Evolutionary conservation across 106 monocot genomes (phyloP), one percentile per base, ranked within the genome.

Genomic region (Dactylorhiza incarnata): DNA sequence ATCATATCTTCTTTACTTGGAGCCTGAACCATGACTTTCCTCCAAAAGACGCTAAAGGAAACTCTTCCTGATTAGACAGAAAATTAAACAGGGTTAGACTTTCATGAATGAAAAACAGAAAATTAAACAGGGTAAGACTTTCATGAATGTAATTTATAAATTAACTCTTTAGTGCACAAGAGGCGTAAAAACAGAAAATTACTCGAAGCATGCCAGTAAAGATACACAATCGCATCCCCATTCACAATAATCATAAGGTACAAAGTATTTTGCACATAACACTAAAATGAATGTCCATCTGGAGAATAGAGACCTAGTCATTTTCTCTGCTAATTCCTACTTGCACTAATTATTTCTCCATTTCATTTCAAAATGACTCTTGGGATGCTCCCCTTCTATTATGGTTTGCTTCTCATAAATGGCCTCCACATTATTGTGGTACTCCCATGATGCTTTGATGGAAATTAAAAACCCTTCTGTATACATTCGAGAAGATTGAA

Each of bases 11-110:
- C 74, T 44, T 24, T 79, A 49, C 71, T 86, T 72, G 93, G 71
- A 83, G 71, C 19, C 6, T 75, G 82, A 75, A 93, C 79, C 81
- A 80, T 79, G 51, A 93, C 90, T 84, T 90, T 90, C 70, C 93
- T 90, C 95, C 95, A 96, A 15, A 96, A 74, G 5, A 54, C 48
- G 72, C 87, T 89, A 14, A 84, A 84, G 46, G 68, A 80, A 24
- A 81, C 65, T 56, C 81, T 82, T 67, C 94, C 94, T 94, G 73
- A 46, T 10, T n/a, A 48, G 22, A 49, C 23, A 9, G 49, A 49
- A 10, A 10, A 72, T 20, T 20, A 22, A 72, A 49, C 48, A 49
- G 15, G 20, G 19, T 72, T 48, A 72, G 72, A 49, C n/a, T 16
- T 17, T 45, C 49, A 19, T 8, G 48, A 47, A 48, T 48, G 2